These are phyloP conservation scores for Leptographium flavum DNA, from an alignment of 2,329 filamentous ascomycete species.

Conservation along the genomic window DNA sequence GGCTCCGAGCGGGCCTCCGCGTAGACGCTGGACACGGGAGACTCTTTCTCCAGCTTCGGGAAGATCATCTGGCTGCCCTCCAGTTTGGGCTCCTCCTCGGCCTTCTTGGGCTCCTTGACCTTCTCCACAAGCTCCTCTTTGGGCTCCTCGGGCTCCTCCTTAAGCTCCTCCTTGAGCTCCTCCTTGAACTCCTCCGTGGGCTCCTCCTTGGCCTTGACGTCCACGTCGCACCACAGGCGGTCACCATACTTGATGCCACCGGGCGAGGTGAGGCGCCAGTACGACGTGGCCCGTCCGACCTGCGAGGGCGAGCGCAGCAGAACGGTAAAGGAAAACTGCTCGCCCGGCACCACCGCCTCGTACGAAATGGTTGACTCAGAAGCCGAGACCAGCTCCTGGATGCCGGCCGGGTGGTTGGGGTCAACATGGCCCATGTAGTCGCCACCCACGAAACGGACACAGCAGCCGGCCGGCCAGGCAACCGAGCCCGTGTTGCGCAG, in stretches of 20 bases:
- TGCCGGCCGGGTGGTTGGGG: slow-evolving; percentile 62
- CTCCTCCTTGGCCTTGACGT: slow-evolving; percentile 38
- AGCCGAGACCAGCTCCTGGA: slow-evolving; percentile 61
- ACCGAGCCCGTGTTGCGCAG: slow-evolving; percentile 69
- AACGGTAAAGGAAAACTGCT: slow-evolving; percentile 70
- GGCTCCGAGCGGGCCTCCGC: slow-evolving; percentile 26
- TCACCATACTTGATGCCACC: slow-evolving; percentile 79
- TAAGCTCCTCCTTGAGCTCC: slow-evolving; percentile 10
- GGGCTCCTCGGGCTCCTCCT: slow-evolving; percentile 15
- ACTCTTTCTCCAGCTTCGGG: slow-evolving; percentile 91
- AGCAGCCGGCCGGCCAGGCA: slow-evolving; percentile 79
- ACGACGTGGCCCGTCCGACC: slow-evolving; percentile 72
- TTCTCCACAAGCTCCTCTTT: slow-evolving; percentile 55
- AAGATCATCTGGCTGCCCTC: slow-evolving; percentile 74
- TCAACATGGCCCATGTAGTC: slow-evolving; percentile 95
- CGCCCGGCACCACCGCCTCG: slow-evolving; percentile 53
- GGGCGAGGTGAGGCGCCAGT: slow-evolving; percentile 83
- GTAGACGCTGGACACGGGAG: slow-evolving; percentile 65
- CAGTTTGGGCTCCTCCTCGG: slow-evolving; percentile 12
- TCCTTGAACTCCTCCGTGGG: slow-evolving; percentile 12
- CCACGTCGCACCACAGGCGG: slow-evolving; percentile 87
- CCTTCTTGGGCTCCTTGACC: not conserved
- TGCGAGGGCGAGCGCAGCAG: slow-evolving; percentile 67
- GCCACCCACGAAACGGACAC: slow-evolving; percentile 80
- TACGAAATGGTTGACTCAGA: slow-evolving; percentile 71